Base-by-base conservation (phyloP, 2,329 filamentous ascomycete genomes). In the Oidium heveae region DNA sequence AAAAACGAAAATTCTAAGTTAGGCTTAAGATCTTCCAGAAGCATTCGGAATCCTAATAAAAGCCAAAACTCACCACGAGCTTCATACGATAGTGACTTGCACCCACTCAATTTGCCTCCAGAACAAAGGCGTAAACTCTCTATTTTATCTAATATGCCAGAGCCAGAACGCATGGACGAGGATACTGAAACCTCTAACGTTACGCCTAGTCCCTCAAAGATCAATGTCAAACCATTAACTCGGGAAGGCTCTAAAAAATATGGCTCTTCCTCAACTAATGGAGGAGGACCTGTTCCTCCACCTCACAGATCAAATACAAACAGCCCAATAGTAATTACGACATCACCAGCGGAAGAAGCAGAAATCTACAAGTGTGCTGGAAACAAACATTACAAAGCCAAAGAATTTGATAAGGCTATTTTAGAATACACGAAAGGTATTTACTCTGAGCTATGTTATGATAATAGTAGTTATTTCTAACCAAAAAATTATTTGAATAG, bases 351-450 rank as follows among this genome's bases (percentile, higher is more conserved):
- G 54, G 84, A 89, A 54, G 86, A 95, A 65, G 86, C 89, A 28
- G 91, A 98, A 70, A 74, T 79, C 13, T 94, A 82, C 76, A 98
- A 98, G 73, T 78, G 84, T 62, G 79, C 85, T 1, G 91, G 91
- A 56, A 98, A 98, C 71, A 91, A 91, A 64, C 89, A 86, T 65
- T 98, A 95, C 76, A 96, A 95, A 72, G 85, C 88, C 59, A 86
- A 83, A 66, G 85, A 95, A 64, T 98, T 89, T 67, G 71, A 74
- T 57, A 82, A 84, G 65, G 89, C 91, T 24, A 88, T 96, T 66
- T 77, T 84, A 61, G 86, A 95, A 68, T 98, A 96, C 68, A 86
- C 84, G 61, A 94, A 94, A 77, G 89, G 89, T 94, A 44, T 7
- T n/a, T n/a, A n/a, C 37, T 39, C 37, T 39, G 37, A 39, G 2